A percentile compares a stretch with the other conserved stretches of the same genome.
These are phyloP conservation scores for Rhynchospora pubera DNA, from an alignment of 176 grass and related monocot genomes.

Conservation along the genomic window DNA sequence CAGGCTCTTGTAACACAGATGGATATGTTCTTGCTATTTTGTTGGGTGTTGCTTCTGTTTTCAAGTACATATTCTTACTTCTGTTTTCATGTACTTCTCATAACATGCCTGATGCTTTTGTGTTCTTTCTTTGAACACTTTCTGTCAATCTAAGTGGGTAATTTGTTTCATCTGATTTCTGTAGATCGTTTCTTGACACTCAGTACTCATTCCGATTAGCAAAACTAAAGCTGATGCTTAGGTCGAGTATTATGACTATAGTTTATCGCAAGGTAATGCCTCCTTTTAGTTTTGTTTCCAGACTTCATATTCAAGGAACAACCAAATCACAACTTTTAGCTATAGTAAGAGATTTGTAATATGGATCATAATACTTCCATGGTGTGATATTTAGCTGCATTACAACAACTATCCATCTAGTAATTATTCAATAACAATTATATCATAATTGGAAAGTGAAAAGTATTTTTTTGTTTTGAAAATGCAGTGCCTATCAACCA, in stretches of 20 bases:
- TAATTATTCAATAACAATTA: background rate
- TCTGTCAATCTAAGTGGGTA: background rate
- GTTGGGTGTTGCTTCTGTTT: constrained; percentile 70
- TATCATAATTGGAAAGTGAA: background rate
- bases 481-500: constrained; percentile 66
- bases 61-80: constrained; percentile 68
- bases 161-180: constrained; percentile 17
- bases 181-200: constrained; percentile 89
- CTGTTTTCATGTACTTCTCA: constrained; percentile 67
- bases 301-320: background rate
- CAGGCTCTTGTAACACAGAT: constrained; percentile 54
- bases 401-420: background rate
- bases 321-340: background rate
- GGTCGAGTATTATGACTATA: constrained; percentile 80
- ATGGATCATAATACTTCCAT: background rate
- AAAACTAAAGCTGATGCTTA: constrained; percentile 91
- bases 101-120: background rate
- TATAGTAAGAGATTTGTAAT: background rate
- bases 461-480: constrained; percentile 13
- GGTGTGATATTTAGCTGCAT: background rate
- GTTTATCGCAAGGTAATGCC: constrained; percentile 71
- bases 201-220: constrained; percentile 75
- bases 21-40: constrained; percentile 78
- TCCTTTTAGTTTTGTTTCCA: background rate
- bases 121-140: background rate